A percentile compares a stretch with the other conserved stretches of the same genome.
Evolutionary conservation across 1,284 basidiomycete genomes (phyloP).

Genomic region (Bondarzewia mesenterica): DNA sequence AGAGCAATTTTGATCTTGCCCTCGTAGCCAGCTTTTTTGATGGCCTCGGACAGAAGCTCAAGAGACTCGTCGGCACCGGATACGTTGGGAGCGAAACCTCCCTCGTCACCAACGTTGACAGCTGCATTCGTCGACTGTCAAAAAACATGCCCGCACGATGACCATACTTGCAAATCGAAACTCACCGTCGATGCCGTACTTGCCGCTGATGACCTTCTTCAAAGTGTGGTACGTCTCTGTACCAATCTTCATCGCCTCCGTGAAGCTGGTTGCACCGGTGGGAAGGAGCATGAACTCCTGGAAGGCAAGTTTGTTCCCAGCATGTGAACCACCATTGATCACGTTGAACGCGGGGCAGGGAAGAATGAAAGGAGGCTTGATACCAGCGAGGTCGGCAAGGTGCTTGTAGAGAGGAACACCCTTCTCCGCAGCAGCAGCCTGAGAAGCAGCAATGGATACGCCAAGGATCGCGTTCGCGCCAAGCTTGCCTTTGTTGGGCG

Average conservation of each 20-base stretch:
- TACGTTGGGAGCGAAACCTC: slow-evolving; percentile 99
- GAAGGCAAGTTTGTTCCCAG: slow-evolving; percentile 99
- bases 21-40: slow-evolving; percentile 96
- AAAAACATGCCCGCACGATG: not conserved
- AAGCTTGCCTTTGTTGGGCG: slow-evolving; percentile 98
- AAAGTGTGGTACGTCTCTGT: slow-evolving; percentile 98
- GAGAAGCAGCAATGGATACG: slow-evolving; percentile 93
- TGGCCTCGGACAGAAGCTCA: slow-evolving; percentile 92
- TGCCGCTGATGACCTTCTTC: slow-evolving; percentile 99
- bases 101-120: slow-evolving; percentile 99
- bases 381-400: slow-evolving; percentile 90
- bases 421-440: slow-evolving; percentile 93
- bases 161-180: slow-evolving; percentile 9
- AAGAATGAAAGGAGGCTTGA: slow-evolving; percentile 89
- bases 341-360: slow-evolving; percentile 96
- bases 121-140: slow-evolving; percentile 39
- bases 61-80: slow-evolving; percentile 95
- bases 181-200: slow-evolving; percentile 97
- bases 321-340: slow-evolving; percentile 99
- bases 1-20: slow-evolving; percentile 99
- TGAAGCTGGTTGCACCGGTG: slow-evolving; percentile 86
- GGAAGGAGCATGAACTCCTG: slow-evolving; percentile 99
- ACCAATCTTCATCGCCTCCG: slow-evolving; percentile 97
- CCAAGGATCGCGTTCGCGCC: slow-evolving; percentile 99
- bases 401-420: slow-evolving; percentile 95